Base-by-base conservation (phyloP, 306 rosid species). In the Cyamopsis tetragonoloba region DNA sequence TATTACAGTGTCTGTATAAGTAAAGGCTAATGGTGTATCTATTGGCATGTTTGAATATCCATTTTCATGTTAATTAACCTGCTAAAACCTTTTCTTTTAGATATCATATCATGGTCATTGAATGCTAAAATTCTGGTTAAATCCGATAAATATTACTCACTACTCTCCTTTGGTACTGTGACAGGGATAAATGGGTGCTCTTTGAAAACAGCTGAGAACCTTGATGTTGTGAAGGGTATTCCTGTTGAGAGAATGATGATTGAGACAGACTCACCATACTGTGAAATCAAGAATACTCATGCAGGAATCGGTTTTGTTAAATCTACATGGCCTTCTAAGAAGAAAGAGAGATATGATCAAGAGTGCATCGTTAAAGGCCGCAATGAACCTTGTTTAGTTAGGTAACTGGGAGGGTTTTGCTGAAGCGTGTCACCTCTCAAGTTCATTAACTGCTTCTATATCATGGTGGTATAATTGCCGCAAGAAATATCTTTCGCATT, bases 251-350 rank as follows among this genome's bases (percentile, higher is more conserved):
- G 84, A 80, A 74, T 89, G 89, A 88, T 93, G 97, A 89, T 93
- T 13, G 98, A 89, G 78, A 93, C 97, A 3, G 98, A 93, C 61
- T 89, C 97, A 35, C 98, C 98, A 34, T 89, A 93, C 77, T 93
- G 97, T 77, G 97, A 87, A 84, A 75, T 93, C 73, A 93, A 85
- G 88, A 89, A 82, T 65, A 89, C 96, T 76, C 91, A 90, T 78
- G 89, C 97, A 6, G 97, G 97, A 69, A 83, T 87, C 34, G 85
- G 77, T 19, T 86, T 86, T 77, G 95, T 93, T 54, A 88, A 89
- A 73, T 83, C 96, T 7, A 70, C 56, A 59, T 88, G 96, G 95
- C 77, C 91, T 70, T 93, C 95, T 30, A 93, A 88, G 81, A 89
- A 93, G 91, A 93, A 93, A 80, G 98, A 93, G 73, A 89, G 88